phyloP scores from a whole-genome alignment of 345 rosid genomes.

The Angophora floribunda region DNA sequence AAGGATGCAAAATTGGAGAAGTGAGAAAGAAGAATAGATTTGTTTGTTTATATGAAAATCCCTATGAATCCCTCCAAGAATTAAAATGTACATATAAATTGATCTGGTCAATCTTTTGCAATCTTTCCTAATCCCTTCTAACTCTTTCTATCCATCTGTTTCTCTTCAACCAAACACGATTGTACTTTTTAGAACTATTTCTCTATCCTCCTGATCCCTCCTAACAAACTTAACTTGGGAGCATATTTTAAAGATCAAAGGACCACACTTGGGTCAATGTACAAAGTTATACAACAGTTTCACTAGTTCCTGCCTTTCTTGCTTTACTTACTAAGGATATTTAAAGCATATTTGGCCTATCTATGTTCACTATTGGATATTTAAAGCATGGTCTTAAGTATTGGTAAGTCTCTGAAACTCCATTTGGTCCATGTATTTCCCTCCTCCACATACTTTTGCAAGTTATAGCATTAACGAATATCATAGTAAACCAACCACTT shows the following conservation, averaged over 20 bases:
- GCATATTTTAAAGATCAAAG: neutral
- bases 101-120: neutral
- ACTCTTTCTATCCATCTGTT: neutral
- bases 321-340: neutral
- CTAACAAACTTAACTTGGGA: neutral
- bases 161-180: neutral
- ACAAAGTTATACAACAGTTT: neutral
- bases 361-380: neutral
- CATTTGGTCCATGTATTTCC: neutral
- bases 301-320: neutral
- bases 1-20: neutral
- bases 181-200: neutral
- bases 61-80: neutral
- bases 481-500: neutral
- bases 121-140: neutral
- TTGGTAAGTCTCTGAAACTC: neutral
- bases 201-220: neutral
- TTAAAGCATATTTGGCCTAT: neutral
- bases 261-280: neutral
- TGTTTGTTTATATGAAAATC: neutral
- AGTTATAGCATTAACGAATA: neutral
- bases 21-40: neutral
- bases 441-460: neutral
- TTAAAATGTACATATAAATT: neutral
- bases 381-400: neutral